These are phyloP conservation scores for Megacollybia marginata DNA, from an alignment of 768 basidiomycete genomes.

Conservation along the genomic window DNA sequence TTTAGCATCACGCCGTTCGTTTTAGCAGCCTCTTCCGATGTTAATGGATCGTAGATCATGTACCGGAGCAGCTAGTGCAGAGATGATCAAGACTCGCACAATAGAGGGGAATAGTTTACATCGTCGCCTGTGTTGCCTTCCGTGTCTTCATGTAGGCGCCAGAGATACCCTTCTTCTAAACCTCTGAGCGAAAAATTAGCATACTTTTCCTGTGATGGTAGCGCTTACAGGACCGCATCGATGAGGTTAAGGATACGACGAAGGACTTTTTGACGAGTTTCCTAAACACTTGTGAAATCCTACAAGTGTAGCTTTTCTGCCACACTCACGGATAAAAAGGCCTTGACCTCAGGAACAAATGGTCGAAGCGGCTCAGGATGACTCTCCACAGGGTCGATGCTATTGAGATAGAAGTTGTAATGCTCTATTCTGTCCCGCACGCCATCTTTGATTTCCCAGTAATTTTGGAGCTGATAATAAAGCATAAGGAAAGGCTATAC, in stretches of 20 bases:
- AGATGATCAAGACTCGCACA: not conserved
- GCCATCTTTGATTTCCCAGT: constrained; percentile 28
- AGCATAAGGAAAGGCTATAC: not conserved
- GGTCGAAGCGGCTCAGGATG: constrained; percentile 24
- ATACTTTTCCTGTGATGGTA: too few species aligned
- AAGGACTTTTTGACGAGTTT: constrained; percentile 22
- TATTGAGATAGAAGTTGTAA: constrained; percentile 25
- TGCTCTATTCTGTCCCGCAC: constrained; percentile 27
- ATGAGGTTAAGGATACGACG: constrained; percentile 21
- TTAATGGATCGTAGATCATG: constrained; percentile 29
- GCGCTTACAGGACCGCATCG: constrained; percentile 16
- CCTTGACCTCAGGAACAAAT: constrained; percentile 22
- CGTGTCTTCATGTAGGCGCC: constrained; percentile 20
- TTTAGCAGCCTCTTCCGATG: constrained; percentile 17
- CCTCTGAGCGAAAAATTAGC: constrained; percentile 3
- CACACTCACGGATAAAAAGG: constrained; percentile 12
- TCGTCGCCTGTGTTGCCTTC: constrained; percentile 21
- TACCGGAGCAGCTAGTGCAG: constrained; percentile 20
- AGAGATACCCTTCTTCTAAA: constrained; percentile 23
- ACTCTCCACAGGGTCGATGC: constrained; percentile 21
- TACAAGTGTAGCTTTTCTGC: too few species aligned
- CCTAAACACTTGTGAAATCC: constrained; percentile 5
- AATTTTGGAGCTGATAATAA: constrained; percentile 21
- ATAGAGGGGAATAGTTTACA: constrained; percentile 9
- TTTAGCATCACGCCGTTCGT: constrained; percentile 29